Conservation (phyloP, 495 filamentous ascomycete species). For the Entonaema liquescens region DNA sequence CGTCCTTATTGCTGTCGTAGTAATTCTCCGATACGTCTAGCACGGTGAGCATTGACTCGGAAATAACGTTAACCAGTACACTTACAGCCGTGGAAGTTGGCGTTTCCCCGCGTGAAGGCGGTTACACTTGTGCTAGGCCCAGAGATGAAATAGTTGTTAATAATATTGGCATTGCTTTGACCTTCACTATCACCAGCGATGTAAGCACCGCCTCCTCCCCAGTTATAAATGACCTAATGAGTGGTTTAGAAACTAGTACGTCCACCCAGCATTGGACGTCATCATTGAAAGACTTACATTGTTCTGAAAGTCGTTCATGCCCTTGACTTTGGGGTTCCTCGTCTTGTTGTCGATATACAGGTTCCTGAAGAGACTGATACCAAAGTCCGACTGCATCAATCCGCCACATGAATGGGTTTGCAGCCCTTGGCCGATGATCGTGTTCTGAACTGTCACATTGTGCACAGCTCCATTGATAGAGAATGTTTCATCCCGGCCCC, state of each 20-base stretch:
- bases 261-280: not conserved
- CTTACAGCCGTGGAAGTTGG: conserved; percentile 48
- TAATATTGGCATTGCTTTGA: conserved; percentile 48
- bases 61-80: not conserved
- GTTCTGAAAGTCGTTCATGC: conserved; percentile 45
- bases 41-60: not conserved
- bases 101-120: conserved; percentile 46
- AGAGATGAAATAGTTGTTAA: conserved; percentile 56
- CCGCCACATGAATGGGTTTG: conserved; percentile 48
- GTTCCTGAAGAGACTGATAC: conserved; percentile 48
- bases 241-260: not conserved
- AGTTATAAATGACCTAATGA: conserved; percentile 51
- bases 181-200: conserved; percentile 51
- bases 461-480: conserved; percentile 50
- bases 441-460: conserved; percentile 52
- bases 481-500: conserved; percentile 50
- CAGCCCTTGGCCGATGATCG: conserved; percentile 53
- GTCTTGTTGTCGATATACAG: conserved; percentile 55
- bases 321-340: conserved; percentile 44
- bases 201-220: conserved; percentile 48
- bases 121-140: conserved; percentile 51
- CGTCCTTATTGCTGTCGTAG: conserved; percentile 49
- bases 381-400: conserved; percentile 43
- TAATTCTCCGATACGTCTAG: conserved; percentile 51
- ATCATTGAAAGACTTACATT: conserved; percentile 19